Conservation (phyloP, 345 rosid genomes). For the Draba incana region DNA sequence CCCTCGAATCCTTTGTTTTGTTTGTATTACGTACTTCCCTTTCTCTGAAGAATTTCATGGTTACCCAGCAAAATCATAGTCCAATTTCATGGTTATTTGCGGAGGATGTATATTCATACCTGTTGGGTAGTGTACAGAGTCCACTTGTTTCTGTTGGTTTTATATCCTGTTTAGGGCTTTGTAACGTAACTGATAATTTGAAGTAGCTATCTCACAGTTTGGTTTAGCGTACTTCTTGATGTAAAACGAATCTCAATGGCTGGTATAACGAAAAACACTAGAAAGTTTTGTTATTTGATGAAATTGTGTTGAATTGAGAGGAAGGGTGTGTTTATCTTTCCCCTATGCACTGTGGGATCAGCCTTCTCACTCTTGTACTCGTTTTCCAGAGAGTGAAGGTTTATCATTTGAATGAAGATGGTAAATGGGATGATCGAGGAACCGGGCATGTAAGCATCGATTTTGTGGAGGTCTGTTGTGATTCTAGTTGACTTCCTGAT, state of each 20-base stretch:
- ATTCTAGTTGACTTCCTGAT: slow-evolving; percentile 34
- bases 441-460: slow-evolving; percentile 95
- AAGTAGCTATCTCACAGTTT: background rate
- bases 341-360: background rate
- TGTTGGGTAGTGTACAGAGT: too few species aligned
- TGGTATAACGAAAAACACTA: background rate
- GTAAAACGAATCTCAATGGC: background rate
- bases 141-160: background rate
- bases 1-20: background rate
- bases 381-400: slow-evolving; percentile 65
- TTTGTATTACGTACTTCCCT: too few species aligned
- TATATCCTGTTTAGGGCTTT: background rate
- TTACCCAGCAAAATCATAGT: background rate
- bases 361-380: background rate
- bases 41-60: slow-evolving; percentile 22
- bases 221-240: background rate
- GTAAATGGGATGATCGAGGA: slow-evolving; percentile 99
- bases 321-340: slow-evolving; percentile 2
- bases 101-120: too few species aligned
- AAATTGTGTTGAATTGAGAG: slow-evolving; percentile 18
- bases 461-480: slow-evolving; percentile 74
- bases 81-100: slow-evolving; percentile 23
- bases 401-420: slow-evolving; percentile 82
- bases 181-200: slow-evolving; percentile 2
- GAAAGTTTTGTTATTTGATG: slow-evolving; percentile 1